Evolutionary conservation across 352 stramenopile genomes (phyloP), one percentile per base, ranked within the genome.

Genomic region (Globisporangium nunn): DNA sequence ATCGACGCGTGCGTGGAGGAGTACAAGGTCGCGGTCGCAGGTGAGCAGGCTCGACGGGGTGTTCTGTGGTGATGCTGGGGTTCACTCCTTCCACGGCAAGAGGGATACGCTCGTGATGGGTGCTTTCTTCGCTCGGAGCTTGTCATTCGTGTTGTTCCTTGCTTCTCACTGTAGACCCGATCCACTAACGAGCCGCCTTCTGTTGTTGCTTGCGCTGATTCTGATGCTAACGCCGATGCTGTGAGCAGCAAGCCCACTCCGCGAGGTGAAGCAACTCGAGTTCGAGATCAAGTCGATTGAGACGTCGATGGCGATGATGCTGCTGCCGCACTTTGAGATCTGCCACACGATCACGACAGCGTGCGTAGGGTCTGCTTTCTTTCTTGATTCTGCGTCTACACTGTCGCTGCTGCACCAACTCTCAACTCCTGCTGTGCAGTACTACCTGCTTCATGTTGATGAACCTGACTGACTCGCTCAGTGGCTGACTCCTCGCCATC

Each of bases 291-390:
- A 64, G 23, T 61, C 58, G 2, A 75, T 86, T 47, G 75, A 85
- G 55, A 70, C 61, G 49, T 74, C 71, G 51, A 75, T 80, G 60
- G 56, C 58, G 8, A 75, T 52, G 43, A 78, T 88, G 75, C 58
- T 88, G 31, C 40, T 70, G 23, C 69, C 69, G 0, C 78, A 88
- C 41, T 63, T 81, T 45, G 75, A 85, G 33, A 79, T 81, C 49
- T 85, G 73, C 52, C 62, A 61, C 10, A 81, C 78, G 0, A 85
- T 88, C 55, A 66, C 63, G 8, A 81, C 67, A 30, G 75, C 78
- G 78, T 88, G 68, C 41, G 66, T 49, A n/a, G 8, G 12, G 7
- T 8, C 2, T 0, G 47, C 28, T 8, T 50, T 2, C 40, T 30
- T 6, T 50, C 7, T 37, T 31, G 5, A 37, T 4, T 37, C 8